Percentiles rank a stretch among this genome's conserved stretches.
Conservation (phyloP, 768 basidiomycete species). For the Leccinum obscurum region DNA sequence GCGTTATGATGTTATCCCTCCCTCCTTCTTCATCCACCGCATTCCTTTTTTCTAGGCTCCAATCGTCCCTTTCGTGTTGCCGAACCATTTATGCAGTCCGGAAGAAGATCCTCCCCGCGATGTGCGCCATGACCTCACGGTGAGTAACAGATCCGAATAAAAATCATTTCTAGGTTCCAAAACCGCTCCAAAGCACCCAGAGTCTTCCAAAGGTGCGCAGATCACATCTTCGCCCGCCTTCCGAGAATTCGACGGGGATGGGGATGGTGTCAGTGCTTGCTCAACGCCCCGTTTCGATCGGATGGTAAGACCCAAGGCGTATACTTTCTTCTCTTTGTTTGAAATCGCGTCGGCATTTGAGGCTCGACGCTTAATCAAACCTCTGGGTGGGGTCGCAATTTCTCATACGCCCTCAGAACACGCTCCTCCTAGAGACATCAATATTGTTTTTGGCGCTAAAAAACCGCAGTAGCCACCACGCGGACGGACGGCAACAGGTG, state of each 20-base stretch:
- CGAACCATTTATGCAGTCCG: not conserved
- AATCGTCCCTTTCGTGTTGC: not conserved
- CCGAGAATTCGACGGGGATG: not conserved
- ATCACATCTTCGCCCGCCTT: not conserved
- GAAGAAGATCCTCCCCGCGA: not conserved
- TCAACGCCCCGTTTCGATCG: not conserved
- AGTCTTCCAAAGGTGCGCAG: not conserved
- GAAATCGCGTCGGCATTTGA: not conserved
- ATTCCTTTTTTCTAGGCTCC: not conserved
- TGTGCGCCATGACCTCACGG: not conserved
- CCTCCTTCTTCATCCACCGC: not conserved
- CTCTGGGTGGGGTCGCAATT: not conserved
- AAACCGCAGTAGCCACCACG: not conserved
- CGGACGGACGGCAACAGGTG: not conserved
- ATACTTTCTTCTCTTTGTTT: not conserved
- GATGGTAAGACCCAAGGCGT: not conserved
- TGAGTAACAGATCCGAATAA: not conserved
- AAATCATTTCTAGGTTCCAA: not conserved
- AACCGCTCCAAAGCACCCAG: not conserved
- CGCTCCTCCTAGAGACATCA: not conserved
- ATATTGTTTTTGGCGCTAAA: not conserved
- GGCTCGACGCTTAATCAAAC: not conserved
- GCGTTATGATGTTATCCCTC: not conserved
- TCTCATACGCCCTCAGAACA: not conserved
- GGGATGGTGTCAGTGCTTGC: not conserved